A percentile compares a stretch with the other conserved stretches of the same genome.
Conservation (phyloP, 495 filamentous ascomycete species). For the Xylaria sp. region DNA sequence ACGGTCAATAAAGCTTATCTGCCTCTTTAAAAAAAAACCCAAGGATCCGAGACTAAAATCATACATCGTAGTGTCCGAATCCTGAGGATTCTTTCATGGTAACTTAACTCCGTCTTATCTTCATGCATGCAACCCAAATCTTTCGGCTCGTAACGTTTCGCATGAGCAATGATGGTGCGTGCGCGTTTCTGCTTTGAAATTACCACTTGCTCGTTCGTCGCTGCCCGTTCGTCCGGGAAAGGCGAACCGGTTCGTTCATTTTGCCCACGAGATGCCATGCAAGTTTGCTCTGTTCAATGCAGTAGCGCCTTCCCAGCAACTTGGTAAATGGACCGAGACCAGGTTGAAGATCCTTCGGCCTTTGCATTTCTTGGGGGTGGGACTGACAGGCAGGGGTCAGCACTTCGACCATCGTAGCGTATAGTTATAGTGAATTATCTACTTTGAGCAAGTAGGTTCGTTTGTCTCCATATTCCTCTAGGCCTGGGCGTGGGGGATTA, state of each 20-base stretch:
- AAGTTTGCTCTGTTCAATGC: neutral
- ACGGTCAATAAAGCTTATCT: neutral
- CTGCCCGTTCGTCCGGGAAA: neutral
- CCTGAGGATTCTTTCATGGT: neutral
- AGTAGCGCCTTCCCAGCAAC: conserved; percentile 19
- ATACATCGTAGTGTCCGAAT: neutral
- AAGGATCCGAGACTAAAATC: neutral
- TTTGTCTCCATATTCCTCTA: neutral
- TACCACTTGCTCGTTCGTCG: neutral
- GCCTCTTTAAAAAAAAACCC: neutral
- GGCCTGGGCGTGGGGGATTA: conserved; percentile 16
- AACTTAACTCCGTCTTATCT: neutral
- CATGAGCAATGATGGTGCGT: neutral
- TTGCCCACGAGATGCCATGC: conserved; percentile 6
- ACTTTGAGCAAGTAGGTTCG: neutral
- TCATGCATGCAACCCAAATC: neutral
- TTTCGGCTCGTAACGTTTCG: conserved; percentile 3
- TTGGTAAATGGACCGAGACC: conserved; percentile 20
- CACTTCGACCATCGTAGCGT: neutral
- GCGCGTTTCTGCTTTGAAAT: conserved; percentile 13
- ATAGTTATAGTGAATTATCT: neutral
- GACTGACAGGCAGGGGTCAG: neutral
- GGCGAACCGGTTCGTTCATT: neutral
- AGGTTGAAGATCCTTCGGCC: conserved; percentile 18
- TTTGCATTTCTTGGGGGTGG: neutral